Conservation (phyloP, 768 basidiomycete genomes). For the Termitomyces sp. region DNA sequence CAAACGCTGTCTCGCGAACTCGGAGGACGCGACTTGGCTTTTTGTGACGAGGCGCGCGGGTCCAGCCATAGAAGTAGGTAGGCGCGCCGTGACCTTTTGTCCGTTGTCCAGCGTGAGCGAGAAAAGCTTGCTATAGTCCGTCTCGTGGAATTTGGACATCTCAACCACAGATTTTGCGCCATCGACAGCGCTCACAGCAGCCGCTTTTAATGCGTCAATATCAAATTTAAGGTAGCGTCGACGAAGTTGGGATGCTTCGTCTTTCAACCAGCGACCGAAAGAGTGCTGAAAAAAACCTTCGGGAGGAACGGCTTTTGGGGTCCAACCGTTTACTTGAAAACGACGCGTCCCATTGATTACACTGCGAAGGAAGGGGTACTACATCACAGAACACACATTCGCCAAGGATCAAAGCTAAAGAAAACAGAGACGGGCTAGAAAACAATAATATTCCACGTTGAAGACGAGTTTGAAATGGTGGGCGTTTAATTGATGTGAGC, state of each 20-base stretch:
- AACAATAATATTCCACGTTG: background rate
- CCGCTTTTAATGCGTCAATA: background rate
- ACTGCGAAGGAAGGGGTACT: background rate
- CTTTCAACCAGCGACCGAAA: background rate
- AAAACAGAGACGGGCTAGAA: background rate
- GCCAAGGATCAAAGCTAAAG: background rate
- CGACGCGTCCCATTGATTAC: background rate
- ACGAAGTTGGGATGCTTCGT: background rate
- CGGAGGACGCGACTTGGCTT: slow-evolving; percentile 4
- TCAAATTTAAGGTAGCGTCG: background rate
- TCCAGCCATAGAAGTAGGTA: slow-evolving; percentile 1
- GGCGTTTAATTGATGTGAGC: background rate
- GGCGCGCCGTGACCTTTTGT: background rate
- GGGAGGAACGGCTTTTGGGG: background rate
- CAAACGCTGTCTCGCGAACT: background rate
- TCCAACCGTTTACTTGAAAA: background rate
- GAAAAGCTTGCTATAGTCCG: background rate
- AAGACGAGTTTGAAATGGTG: background rate
- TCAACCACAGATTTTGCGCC: background rate
- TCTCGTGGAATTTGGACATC: background rate
- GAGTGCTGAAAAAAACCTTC: background rate
- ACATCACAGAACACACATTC: background rate
- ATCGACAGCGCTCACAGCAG: background rate
- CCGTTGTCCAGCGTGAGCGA: slow-evolving; percentile 1
- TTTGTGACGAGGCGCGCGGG: background rate